Evolutionary conservation across 164 flowering plant species (phyloP).

Genomic region (Hamamelis virginiana): DNA sequence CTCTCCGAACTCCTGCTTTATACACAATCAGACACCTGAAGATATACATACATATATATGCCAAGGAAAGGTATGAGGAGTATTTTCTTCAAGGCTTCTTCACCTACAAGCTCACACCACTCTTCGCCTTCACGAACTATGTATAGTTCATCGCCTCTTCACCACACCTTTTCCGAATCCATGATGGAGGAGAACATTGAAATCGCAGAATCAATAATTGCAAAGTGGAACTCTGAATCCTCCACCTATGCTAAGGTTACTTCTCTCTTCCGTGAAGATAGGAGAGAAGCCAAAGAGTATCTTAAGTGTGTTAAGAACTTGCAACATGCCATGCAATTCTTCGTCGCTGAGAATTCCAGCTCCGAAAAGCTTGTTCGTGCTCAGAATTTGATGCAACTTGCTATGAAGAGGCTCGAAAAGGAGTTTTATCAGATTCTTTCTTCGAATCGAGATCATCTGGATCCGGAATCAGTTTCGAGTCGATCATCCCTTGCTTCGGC

Average conservation of each 20-base stretch:
- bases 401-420: constrained; percentile 61
- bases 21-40: no score
- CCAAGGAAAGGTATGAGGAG: constrained; percentile 25
- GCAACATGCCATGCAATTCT: constrained; percentile 54
- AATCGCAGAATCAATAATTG: constrained; percentile 29
- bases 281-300: constrained; percentile 43
- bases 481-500: constrained; percentile 32
- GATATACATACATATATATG: not conserved
- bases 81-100: constrained; percentile 23
- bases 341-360: constrained; percentile 21
- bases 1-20: no score
- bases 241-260: constrained; percentile 19
- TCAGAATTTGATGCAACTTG: constrained; percentile 56
- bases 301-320: constrained; percentile 38
- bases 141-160: constrained; percentile 6
- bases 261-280: constrained; percentile 37
- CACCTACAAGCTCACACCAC: constrained; percentile 13
- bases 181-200: constrained; percentile 48
- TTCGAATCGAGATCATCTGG: constrained; percentile 37
- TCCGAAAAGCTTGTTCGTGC: constrained; percentile 44
- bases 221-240: constrained; percentile 35
- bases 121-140: constrained; percentile 16
- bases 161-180: constrained; percentile 39
- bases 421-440: constrained; percentile 62
- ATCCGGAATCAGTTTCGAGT: constrained; percentile 50